These are phyloP conservation scores for Bromus sterilis DNA, from an alignment of 176 grass and related monocot species.

Conservation along the genomic window DNA sequence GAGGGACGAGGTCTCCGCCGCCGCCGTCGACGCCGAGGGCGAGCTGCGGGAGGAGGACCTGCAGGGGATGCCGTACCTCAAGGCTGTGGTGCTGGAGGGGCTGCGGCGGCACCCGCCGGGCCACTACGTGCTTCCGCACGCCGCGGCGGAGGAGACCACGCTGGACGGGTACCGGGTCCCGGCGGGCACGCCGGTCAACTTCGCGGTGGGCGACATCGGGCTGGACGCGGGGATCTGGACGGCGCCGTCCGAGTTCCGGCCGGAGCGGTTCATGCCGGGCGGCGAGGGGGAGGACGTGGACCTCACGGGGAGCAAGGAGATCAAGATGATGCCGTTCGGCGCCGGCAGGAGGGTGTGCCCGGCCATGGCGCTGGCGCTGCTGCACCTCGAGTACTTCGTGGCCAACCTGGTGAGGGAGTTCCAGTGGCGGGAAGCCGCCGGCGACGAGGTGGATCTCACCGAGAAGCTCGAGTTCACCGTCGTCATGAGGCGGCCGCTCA, in stretches of 20 bases:
- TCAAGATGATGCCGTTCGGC: constrained; percentile 71
- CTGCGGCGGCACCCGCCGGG: constrained; percentile 47
- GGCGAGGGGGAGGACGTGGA: constrained; percentile 47
- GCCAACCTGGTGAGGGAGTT: constrained; percentile 52
- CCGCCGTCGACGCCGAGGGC: background rate
- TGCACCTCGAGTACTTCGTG: constrained; percentile 63
- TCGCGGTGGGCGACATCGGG: constrained; percentile 39
- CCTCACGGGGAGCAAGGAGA: constrained; percentile 50
- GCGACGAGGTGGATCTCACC: constrained; percentile 49
- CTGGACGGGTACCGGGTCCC: constrained; percentile 47
- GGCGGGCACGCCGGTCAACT: constrained; percentile 32
- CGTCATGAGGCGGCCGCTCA: constrained; percentile 54
- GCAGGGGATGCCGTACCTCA: constrained; percentile 44
- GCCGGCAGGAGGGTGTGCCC: constrained; percentile 39
- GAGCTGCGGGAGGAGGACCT: constrained; percentile 36
- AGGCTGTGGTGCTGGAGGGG: constrained; percentile 45
- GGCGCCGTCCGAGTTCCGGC: constrained; percentile 22
- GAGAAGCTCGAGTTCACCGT: constrained; percentile 57
- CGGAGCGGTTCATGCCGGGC: constrained; percentile 41
- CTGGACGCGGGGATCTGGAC: constrained; percentile 36
- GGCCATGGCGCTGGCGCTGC: constrained; percentile 48
- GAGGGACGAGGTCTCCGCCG: background rate
- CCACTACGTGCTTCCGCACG: constrained; percentile 48
- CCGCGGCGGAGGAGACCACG: constrained; percentile 33
- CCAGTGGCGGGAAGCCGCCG: constrained; percentile 33